phyloP scores from a whole-genome alignment of 2,329 filamentous ascomycete species.

The Colletotrichum falcatum region DNA sequence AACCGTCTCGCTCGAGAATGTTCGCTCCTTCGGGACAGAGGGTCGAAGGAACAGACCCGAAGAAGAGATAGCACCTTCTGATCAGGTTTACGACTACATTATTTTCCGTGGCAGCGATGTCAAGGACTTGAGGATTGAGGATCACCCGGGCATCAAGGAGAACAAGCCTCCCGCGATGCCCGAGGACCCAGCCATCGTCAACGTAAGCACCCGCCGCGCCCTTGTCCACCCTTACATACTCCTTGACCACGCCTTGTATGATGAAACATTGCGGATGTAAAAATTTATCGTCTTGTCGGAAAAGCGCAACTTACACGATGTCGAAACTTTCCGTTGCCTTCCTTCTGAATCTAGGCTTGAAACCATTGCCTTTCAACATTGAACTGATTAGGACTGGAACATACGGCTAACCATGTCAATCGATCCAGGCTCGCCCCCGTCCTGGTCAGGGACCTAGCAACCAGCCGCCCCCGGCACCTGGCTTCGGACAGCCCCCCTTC shows the following conservation, averaged over 20 bases:
- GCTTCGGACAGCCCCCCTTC: slow-evolving; percentile 59
- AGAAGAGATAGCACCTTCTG: slow-evolving; percentile 85
- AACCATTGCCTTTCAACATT: slow-evolving; percentile 22
- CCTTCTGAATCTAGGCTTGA: slow-evolving; percentile 81
- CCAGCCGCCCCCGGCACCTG: slow-evolving; percentile 50
- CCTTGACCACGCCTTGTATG: slow-evolving; percentile 60
- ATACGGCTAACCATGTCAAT: slow-evolving; percentile 46
- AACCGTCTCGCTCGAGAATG: slow-evolving; percentile 96
- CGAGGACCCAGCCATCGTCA: slow-evolving; percentile 95
- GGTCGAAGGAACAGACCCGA: slow-evolving; percentile 82
- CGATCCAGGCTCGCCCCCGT: slow-evolving; percentile 55
- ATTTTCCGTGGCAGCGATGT: slow-evolving; percentile 98
- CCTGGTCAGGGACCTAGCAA: slow-evolving; percentile 50
- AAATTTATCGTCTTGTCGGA: slow-evolving; percentile 77
- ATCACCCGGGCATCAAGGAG: slow-evolving; percentile 79
- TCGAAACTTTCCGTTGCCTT: slow-evolving; percentile 99
- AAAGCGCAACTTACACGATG: slow-evolving; percentile 90
- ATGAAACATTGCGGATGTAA: slow-evolving; percentile 99
- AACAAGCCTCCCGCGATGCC: slow-evolving; percentile 83
- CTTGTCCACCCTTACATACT: slow-evolving; percentile 31
- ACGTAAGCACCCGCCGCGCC: slow-evolving; percentile 76
- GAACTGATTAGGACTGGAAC: slow-evolving; percentile 24
- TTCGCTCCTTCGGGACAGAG: slow-evolving; percentile 94
- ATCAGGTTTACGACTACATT: slow-evolving; percentile 97
- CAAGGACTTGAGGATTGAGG: slow-evolving; percentile 95